Base-by-base conservation (phyloP, 495 filamentous ascomycete species). In the Podospora comata region DNA sequence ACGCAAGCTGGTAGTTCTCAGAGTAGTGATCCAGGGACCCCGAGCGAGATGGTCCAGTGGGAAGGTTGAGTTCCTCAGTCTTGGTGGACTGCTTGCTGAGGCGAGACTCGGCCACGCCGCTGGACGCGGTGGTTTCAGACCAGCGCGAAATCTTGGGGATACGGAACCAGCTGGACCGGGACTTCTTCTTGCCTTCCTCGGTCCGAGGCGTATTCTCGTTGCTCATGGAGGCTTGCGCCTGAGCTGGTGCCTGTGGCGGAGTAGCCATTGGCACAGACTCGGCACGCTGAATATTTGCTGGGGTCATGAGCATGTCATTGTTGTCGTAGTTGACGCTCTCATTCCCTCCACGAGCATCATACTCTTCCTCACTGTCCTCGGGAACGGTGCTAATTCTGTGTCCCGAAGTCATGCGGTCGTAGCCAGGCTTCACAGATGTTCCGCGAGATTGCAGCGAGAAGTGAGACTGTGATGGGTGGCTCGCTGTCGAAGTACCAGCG, bases 61-160 rank as follows among this genome's bases (percentile, higher is more conserved):
- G 70, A 60, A 67, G 76, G 20, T 70, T 63, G 62, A 57, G 79
- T 1, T 78, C 77, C 23, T 81, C 80, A 27, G 80, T 78, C 62
- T 85, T 82, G 71, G 79, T 79, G 0, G 79, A 81, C 53, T 79
- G 72, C 54, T 80, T 79, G 69, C 84, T 86, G 48, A 78, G 80
- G 59, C 85, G 79, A 75, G 87, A 87, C 13, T 81, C 80, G 61
- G 78, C 76, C 60, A 80, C 77, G 15, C 85, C 74, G 68, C 80
- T 86, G 0, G 96, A 95, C 26, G 93, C 85, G 4, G 95, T 98
- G 23, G 95, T 97, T 79, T 95, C 94, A 4, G 94, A 97, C 95
- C 95, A 99, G 34, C 95, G 88, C 15, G 96, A 98, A 68, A 97
- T 91, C 79, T 94, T 96, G 27, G 93, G 91, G 78, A 92, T 96